Evolutionary conservation across 2,329 filamentous ascomycete species (phyloP), one percentile per base, ranked within the genome.

Genomic region (Colletotrichum neosansevieriae): DNA sequence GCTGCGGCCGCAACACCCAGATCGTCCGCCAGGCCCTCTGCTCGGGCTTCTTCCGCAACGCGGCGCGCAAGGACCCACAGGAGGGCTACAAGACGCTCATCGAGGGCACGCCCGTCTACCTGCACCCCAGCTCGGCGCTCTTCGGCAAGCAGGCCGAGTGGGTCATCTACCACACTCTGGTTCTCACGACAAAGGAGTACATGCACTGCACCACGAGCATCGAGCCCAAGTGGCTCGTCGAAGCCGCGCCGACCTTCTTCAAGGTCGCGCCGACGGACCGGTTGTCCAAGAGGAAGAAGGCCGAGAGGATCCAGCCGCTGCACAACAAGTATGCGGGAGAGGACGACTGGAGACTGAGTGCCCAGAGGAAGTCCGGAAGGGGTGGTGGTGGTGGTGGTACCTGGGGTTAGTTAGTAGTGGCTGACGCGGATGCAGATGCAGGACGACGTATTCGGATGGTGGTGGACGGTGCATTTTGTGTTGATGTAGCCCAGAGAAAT

Each of bases 201-300:
- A 98, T 99, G 96, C 94, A 97, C 76, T 93, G 89, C 77, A 96
- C 94, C 13, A 97, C 94, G 3, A 88, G 88, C 4, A 98, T 99
- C 75, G 96, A 99, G 81, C 95, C 96, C 9, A 97, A 97, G 76
- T 92, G 89, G 89, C 87, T 99, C 21, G 94, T 98, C 1, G 94
- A 98, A 75, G 95, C 94, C 12, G 96, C 97, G n/a, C 96, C 97
- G 10, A 98, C 94, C 0, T 99, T 98, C 84, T 99, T 98, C 89
- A 97, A 97, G 86, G 94, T 98, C 4, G 95, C 96, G 17, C 90
- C 93, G 0, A 95, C 92, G 40, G 94, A 98, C 77, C 86, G 89
- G 63, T 80, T 99, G 75, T 95, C 92, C 72, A 98, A 97, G 86
- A 84, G 96, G 75, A 96, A 97, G 88, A 92, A 93, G 84, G 93